A percentile compares a stretch with the other conserved stretches of the same genome.
These are phyloP conservation scores for Fusarium tanahbumbuense DNA, from an alignment of 2,329 filamentous ascomycete species.

Conservation along the genomic window DNA sequence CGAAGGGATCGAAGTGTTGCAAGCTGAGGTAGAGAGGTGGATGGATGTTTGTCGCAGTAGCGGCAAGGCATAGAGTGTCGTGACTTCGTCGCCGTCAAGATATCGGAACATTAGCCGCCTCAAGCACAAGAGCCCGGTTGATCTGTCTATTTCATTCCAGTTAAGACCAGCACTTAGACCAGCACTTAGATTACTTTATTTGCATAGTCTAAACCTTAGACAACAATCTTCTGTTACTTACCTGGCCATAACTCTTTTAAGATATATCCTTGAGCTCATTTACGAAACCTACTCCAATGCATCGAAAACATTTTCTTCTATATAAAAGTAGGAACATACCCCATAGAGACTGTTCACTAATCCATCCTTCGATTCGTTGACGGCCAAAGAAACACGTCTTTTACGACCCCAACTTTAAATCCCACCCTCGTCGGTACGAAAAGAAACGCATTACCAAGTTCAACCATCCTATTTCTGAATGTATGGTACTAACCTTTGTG, in stretches of 20 bases:
- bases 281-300: not conserved
- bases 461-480: not conserved
- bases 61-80: conserved; percentile 17
- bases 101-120: not conserved
- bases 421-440: not conserved
- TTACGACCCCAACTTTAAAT: not conserved
- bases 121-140: not conserved
- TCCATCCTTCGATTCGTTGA: not conserved
- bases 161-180: too few species aligned
- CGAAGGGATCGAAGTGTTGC: conserved; percentile 27
- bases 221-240: not conserved
- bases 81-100: too few species aligned
- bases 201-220: not conserved
- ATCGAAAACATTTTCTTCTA: not conserved
- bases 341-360: not conserved
- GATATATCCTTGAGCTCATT: not conserved
- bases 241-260: not conserved
- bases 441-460: not conserved
- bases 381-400: not conserved
- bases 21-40: conserved; percentile 34
- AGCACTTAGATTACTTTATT: not conserved
- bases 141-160: too few species aligned
- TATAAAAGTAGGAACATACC: not conserved
- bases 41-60: conserved; percentile 36
- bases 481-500: not conserved